phyloP scores from a whole-genome alignment of 345 rosid genomes.

The Bruguiera sexangula region DNA sequence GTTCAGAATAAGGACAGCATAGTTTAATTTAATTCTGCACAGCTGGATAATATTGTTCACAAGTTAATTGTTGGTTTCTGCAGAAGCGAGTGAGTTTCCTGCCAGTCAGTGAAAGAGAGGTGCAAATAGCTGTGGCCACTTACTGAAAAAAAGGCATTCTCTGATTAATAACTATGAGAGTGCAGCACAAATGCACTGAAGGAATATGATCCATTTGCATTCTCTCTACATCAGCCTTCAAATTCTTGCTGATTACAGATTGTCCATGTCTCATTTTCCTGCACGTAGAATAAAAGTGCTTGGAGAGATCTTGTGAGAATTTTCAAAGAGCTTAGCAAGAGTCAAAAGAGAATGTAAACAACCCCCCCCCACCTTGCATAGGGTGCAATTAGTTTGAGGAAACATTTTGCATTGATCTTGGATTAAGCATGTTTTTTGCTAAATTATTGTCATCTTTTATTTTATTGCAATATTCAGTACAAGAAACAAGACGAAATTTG shows the following conservation, averaged over 20 bases:
- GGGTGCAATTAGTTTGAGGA: not conserved
- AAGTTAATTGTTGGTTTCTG: constrained; percentile 12
- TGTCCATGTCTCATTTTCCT: not conserved
- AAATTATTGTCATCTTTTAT: too few relatives aligned
- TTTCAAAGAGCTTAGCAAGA: constrained; percentile 13
- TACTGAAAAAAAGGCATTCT: constrained; percentile 4
- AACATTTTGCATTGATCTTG: not conserved
- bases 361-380: not conserved
- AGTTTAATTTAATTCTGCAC: not conserved
- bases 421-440: not conserved
- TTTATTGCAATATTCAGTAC: too few relatives aligned
- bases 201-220: not conserved
- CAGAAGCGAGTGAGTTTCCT: constrained; percentile 89
- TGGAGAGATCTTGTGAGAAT: not conserved
- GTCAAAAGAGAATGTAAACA: not conserved
- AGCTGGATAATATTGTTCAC: not conserved
- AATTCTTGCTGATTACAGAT: not conserved
- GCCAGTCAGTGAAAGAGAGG: constrained; percentile 56
- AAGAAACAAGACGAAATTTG: too few relatives aligned
- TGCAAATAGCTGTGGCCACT: constrained; percentile 63
- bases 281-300: constrained; percentile 8
- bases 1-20: too few relatives aligned
- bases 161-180: too few relatives aligned
- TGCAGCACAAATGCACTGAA: not conserved
- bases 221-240: constrained; percentile 15